Evolutionary conservation across 768 basidiomycete species (phyloP), one percentile per base, ranked within the genome.

Genomic region (Leccinum subtestaceum): DNA sequence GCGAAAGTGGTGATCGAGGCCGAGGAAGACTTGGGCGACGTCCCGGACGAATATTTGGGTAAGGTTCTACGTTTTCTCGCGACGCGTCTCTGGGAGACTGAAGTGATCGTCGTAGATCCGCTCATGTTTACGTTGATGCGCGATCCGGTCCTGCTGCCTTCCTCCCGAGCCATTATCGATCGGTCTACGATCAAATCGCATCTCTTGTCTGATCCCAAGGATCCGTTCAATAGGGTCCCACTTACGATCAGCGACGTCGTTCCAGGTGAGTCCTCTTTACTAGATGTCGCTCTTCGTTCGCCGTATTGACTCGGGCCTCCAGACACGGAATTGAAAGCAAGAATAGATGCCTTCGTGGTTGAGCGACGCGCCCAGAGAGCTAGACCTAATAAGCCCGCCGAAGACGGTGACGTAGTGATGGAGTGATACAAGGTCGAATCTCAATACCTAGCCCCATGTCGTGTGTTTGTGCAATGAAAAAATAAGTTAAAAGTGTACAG

Each of bases 1-100:
- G 84, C 85, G 57, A 93, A 86, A 72, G 81, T 80, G n/a, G 79
- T 77, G 10, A 80, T 98, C 58, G 88, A 91, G 66, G 94, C 88
- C 36, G 95, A 97, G 68, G 91, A 97, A 21, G 94, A 95, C 67
- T 76, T 94, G 29, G 94, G 91, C 31, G 97, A 98, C 19, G 75
- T 95, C 53, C 97, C 97, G 0, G 97, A 99, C 46, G 96, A 99
- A 71, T 98, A 89, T 80, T 73, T 95, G 52, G 95, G 95, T 94
- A 66, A 53, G 86, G 67, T 27, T 21, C 65, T 53, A 86, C 66
- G 21, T 19, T 48, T 19, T 21, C 21, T 59, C 54, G 29, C 45
- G 31, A 52, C 2, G 21, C n/a, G 29, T 25, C 19, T 29, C 11
- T 21, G 11, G 12, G 12, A 23, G 63, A 53, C 56, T 8, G 55